Conservation (phyloP, 129 eudicot genomes). For the Helianthus tuberosus region DNA sequence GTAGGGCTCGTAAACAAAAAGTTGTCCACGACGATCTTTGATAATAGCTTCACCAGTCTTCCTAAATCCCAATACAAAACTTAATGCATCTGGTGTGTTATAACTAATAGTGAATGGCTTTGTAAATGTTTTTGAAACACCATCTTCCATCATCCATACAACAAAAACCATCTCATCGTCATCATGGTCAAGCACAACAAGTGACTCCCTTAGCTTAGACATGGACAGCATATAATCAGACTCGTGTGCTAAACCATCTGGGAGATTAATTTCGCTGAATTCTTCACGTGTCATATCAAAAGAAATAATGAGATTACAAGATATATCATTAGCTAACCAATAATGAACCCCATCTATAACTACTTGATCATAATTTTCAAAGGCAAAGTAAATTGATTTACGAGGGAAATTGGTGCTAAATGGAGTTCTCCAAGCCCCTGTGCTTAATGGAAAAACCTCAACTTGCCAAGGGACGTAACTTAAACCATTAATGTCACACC, state of each 20-base stretch:
- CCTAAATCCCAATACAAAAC: neutral
- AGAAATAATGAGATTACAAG: neutral
- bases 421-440: neutral
- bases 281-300: conserved; percentile 1
- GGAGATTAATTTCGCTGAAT: neutral
- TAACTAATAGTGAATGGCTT: neutral
- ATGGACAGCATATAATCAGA: neutral
- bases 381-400: neutral
- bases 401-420: neutral
- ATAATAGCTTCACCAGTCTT: neutral
- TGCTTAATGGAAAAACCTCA: neutral
- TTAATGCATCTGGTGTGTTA: neutral
- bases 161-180: neutral
- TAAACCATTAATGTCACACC: neutral
- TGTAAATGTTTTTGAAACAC: neutral
- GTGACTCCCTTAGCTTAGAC: neutral
- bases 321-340: neutral
- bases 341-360: neutral
- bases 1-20: too few relatives aligned
- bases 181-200: neutral
- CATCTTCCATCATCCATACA: conserved; percentile 2
- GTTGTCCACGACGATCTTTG: too few relatives aligned
- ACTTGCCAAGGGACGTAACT: neutral
- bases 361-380: neutral
- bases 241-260: neutral